These are phyloP conservation scores for Phytophthora podocarpi DNA, from an alignment of 352 stramenopile genomes.

Conservation along the genomic window DNA sequence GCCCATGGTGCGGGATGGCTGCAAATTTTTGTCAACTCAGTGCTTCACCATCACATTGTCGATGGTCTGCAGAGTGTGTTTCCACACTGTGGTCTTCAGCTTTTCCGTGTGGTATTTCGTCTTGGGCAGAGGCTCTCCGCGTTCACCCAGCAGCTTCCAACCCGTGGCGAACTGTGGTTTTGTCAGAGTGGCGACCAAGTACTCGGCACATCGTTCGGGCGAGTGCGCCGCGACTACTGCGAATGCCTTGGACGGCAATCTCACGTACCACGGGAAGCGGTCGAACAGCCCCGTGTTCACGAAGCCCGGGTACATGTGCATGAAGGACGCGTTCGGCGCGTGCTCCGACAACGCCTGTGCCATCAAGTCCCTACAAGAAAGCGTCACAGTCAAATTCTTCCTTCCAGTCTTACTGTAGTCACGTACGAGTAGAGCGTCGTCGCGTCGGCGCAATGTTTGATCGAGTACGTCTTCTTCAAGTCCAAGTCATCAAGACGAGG, in stretches of 20 bases:
- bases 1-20: no score
- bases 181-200: slow-evolving; percentile 29
- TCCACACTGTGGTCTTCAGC: slow-evolving; percentile 30
- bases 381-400: no score
- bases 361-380: slow-evolving; percentile 35
- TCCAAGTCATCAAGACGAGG: slow-evolving; percentile 35
- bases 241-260: slow-evolving; percentile 25
- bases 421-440: slow-evolving; percentile 41
- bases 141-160: slow-evolving; percentile 31
- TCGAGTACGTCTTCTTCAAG: slow-evolving; percentile 33
- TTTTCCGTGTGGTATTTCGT: slow-evolving; percentile 38
- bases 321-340: slow-evolving; percentile 34
- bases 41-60: slow-evolving; percentile 28
- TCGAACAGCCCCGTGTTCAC: slow-evolving; percentile 33
- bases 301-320: slow-evolving; percentile 39
- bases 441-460: slow-evolving; percentile 29
- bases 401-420: no score
- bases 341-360: slow-evolving; percentile 32
- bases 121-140: slow-evolving; percentile 17
- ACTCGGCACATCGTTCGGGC: slow-evolving; percentile 28
- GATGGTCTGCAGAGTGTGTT: slow-evolving; percentile 32
- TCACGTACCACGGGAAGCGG: slow-evolving; percentile 31
- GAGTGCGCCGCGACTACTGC: slow-evolving; percentile 28
- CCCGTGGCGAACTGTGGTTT: slow-evolving; percentile 26
- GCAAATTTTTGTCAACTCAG: no score